Conservation (phyloP, 1,284 basidiomycete species). For the Sporisorium reilianum region DNA sequence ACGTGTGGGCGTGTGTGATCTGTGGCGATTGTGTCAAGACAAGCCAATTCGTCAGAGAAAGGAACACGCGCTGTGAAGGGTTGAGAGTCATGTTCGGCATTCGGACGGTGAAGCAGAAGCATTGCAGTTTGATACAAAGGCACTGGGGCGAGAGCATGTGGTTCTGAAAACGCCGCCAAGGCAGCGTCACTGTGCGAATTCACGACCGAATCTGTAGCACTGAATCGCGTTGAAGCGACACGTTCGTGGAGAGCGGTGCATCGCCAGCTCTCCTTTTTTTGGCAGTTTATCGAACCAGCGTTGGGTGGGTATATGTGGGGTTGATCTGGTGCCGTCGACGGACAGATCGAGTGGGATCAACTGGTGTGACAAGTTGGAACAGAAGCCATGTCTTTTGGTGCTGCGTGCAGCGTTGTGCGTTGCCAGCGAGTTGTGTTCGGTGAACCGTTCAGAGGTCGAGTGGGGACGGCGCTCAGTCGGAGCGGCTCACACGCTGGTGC, state of each 20-base stretch:
- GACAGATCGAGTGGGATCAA: background rate
- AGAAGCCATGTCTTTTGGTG: background rate
- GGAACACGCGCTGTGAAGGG: no score
- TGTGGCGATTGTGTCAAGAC: no score
- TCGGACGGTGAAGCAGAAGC: no score
- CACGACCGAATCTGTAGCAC: no score
- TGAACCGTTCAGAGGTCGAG: no score
- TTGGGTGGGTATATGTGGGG: conserved; percentile 2
- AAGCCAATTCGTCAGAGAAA: no score
- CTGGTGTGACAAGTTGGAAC: background rate
- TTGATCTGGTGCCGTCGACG: background rate
- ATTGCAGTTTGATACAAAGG: no score
- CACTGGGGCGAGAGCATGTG: no score
- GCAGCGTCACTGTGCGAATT: no score
- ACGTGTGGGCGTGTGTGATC: no score
- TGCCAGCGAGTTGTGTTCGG: background rate
- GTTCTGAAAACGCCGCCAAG: no score
- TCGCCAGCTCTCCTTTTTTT: background rate
- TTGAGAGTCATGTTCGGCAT: no score
- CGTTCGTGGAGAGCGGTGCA: background rate
- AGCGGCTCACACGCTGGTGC: conserved; percentile 27
- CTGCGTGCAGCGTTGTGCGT: background rate
- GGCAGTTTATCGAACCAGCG: background rate
- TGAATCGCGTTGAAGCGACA: background rate
- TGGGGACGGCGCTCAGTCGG: background rate